Base-by-base conservation (phyloP, 2,329 filamentous ascomycete species). In the Spiromastix sp. region DNA sequence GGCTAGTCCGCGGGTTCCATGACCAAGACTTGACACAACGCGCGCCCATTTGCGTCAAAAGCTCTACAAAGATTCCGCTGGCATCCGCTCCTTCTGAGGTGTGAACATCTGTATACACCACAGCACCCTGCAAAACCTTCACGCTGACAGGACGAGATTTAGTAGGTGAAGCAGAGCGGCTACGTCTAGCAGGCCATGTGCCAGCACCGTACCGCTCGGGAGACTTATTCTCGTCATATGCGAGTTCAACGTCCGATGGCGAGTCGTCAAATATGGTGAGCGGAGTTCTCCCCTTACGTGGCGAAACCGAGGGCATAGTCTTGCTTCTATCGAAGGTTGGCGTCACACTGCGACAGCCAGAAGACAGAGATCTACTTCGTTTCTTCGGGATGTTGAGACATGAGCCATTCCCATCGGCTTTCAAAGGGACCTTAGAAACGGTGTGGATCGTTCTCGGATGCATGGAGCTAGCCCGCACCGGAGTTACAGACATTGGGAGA, bases 61-160 rank as follows among this genome's bases (percentile, higher is more conserved):
- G 68, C 47, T 87, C 81, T 11, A 84, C 71, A 53, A 93, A 93
- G 38, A 91, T 75, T n/a, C 72, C 72, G 49, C 81, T 85, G 5
- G 82, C 82, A 57, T 91, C 82, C 16, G 77, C 79, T 4, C 85
- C 85, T 49, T 91, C 82, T 6, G 74, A 81, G 1, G 83, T 87
- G 52, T 85, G 76, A 2, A 93, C 84, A 55, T 94, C 85, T 2
- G 91, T 82, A 51, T 79, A 85, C 4, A 91, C 81, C 3, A 85
- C 74, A 11, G 78, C 81, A 2, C 85, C 85, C 13, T 71, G 69
- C 3, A 89, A 67, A 3, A 82, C 52, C 9, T 52, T 49, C 16
- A 52, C 41, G 15, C n/a, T 12, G 6, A 48, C 40, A 7, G 41
- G 38, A 2, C 42, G 39, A 19, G 46, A 50, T 15, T 46, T 49